Evolutionary conservation across 202 grass and related monocot species (phyloP).

Genomic region (Schoenoplectus tabernaemontani): DNA sequence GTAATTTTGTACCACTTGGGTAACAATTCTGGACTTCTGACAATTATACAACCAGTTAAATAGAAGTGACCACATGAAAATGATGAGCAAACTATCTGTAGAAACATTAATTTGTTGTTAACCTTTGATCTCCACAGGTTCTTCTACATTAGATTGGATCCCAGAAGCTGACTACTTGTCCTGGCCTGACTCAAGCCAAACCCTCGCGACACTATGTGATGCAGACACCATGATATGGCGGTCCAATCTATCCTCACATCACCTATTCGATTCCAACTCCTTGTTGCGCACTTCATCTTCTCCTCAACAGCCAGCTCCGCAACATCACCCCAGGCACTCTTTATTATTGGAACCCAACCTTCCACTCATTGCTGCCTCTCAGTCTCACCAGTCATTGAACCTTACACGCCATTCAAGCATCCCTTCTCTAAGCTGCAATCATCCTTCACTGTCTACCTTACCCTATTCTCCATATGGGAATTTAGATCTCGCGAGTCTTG

Average conservation of each 20-base stretch:
- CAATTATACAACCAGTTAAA: too few species aligned
- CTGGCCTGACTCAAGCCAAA: slow-evolving; percentile 44
- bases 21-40: too few species aligned
- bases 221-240: slow-evolving; percentile 52
- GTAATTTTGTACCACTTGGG: not conserved
- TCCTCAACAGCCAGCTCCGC: slow-evolving; percentile 48
- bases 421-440: slow-evolving; percentile 49
- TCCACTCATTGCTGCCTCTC: slow-evolving; percentile 33
- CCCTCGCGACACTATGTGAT: slow-evolving; percentile 24
- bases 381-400: slow-evolving; percentile 44
- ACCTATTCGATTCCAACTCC: slow-evolving; percentile 40
- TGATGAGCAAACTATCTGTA: too few species aligned
- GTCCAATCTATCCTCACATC: slow-evolving; percentile 34
- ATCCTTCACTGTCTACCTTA: slow-evolving; percentile 42
- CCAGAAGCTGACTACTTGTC: slow-evolving; percentile 44
- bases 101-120: slow-evolving; percentile 17
- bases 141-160: slow-evolving; percentile 56
- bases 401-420: slow-evolving; percentile 73
- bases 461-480: slow-evolving; percentile 23
- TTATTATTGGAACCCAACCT: slow-evolving; percentile 34
- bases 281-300: slow-evolving; percentile 67
- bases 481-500: slow-evolving; percentile 29
- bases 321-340: slow-evolving; percentile 42
- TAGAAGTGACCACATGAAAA: too few species aligned
- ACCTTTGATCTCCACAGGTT: slow-evolving; percentile 40